These are phyloP conservation scores for Tranzscheliella williamsii DNA, from an alignment of 1,284 basidiomycete genomes.

Conservation along the genomic window DNA sequence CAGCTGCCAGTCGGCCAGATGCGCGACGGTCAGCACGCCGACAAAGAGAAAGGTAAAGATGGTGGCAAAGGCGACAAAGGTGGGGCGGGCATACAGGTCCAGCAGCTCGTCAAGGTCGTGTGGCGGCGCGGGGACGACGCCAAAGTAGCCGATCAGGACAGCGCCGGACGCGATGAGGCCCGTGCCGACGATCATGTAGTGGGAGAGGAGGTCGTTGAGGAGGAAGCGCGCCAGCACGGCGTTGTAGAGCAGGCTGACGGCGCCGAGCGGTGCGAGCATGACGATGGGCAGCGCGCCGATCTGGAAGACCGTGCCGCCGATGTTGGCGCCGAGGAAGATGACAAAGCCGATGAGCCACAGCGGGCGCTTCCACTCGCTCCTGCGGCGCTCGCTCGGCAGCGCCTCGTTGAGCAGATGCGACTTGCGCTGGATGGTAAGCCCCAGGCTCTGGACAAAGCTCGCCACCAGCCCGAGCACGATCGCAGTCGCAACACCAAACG, in stretches of 20 bases:
- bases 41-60: slow-evolving; percentile 70
- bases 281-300: slow-evolving; percentile 75
- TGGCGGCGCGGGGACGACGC: slow-evolving; percentile 88
- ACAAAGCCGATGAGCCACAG: slow-evolving; percentile 69
- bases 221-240: slow-evolving; percentile 85
- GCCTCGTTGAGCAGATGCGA: slow-evolving; percentile 85
- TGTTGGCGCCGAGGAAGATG: slow-evolving; percentile 72
- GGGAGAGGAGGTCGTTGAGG: slow-evolving; percentile 82
- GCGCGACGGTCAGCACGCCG: slow-evolving; percentile 61
- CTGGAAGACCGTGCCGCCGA: slow-evolving; percentile 90
- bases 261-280: slow-evolving; percentile 73
- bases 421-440: slow-evolving; percentile 91
- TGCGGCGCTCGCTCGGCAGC: slow-evolving; percentile 66
- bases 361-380: slow-evolving; percentile 52
- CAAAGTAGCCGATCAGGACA: slow-evolving; percentile 85
- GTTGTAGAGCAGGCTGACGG: slow-evolving; percentile 89
- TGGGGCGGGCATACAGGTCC: slow-evolving; percentile 73
- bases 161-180: slow-evolving; percentile 85
- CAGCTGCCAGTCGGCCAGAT: slow-evolving; percentile 59
- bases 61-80: slow-evolving; percentile 75
- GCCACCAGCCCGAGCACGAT: slow-evolving; percentile 75
- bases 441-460: slow-evolving; percentile 84
- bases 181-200: slow-evolving; percentile 82
- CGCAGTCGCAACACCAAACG: slow-evolving; percentile 43
- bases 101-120: slow-evolving; percentile 86